These are phyloP conservation scores for Sclerotinia minor DNA, from an alignment of 2,329 filamentous ascomycete genomes.

Conservation along the genomic window DNA sequence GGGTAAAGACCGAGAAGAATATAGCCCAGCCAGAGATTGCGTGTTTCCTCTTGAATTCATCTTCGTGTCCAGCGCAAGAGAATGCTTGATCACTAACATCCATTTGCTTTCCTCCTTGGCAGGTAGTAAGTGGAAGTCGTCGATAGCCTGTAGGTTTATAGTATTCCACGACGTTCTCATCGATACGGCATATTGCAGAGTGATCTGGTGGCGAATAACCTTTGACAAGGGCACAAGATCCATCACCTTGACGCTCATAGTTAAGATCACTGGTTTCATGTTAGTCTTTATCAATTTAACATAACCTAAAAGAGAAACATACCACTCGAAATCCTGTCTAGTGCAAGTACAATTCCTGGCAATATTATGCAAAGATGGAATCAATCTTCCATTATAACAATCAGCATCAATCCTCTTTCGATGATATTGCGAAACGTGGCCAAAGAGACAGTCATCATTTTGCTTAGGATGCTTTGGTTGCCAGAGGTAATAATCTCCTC, in stretches of 20 bases:
- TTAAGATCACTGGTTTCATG: slow-evolving; percentile 71
- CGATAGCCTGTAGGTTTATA: slow-evolving; percentile 87
- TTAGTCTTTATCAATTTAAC: slow-evolving; percentile 28
- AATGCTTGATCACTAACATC: slow-evolving; percentile 60
- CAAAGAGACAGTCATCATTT: slow-evolving; percentile 83
- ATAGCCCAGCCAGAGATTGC: slow-evolving; percentile 70
- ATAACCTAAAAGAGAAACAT: slow-evolving; percentile 42
- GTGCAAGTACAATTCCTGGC: slow-evolving; percentile 78
- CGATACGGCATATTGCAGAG: slow-evolving; percentile 54
- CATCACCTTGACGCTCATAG: slow-evolving; percentile 75
- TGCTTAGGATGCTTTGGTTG: slow-evolving; percentile 79
- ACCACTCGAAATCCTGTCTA: slow-evolving; percentile 90
- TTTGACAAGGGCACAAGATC: slow-evolving; percentile 73
- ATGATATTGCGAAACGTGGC: slow-evolving; percentile 84
- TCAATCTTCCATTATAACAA: slow-evolving; percentile 78
- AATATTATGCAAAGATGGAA: slow-evolving; percentile 70
- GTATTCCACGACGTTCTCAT: slow-evolving; percentile 74
- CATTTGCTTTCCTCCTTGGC: slow-evolving; percentile 70
- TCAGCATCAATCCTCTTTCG: slow-evolving; percentile 78
- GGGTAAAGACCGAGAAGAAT: slow-evolving; percentile 81
- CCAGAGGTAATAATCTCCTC: slow-evolving; percentile 82
- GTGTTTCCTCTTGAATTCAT: slow-evolving; percentile 76
- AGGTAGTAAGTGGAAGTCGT: slow-evolving; percentile 86
- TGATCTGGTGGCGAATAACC: slow-evolving; percentile 68
- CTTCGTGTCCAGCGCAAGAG: slow-evolving; percentile 75